These are phyloP conservation scores for Marasmius sp. DNA, from an alignment of 1,284 basidiomycete genomes.

Conservation along the genomic window DNA sequence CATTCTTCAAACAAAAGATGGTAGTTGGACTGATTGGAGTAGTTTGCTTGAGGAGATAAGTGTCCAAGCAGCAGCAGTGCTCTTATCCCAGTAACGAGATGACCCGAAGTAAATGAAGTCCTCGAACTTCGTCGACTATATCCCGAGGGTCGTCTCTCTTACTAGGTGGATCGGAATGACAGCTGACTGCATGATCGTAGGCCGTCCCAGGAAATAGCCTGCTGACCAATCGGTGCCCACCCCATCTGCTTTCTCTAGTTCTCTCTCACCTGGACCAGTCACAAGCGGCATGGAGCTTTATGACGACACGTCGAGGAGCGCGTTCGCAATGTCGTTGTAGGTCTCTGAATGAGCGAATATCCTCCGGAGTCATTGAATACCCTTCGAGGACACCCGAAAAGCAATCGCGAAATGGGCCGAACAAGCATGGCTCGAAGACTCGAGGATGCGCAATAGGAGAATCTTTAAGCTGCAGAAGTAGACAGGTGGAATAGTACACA, in stretches of 20 bases:
- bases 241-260: too few species aligned
- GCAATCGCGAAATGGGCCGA: constrained; percentile 63
- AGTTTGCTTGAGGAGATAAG: not conserved
- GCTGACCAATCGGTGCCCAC: too few species aligned
- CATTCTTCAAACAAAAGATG: constrained; percentile 49
- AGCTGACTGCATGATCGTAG: too few species aligned
- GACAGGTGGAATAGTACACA: constrained; percentile 58
- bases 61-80: not conserved
- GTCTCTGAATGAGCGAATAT: constrained; percentile 53
- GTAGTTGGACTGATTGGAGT: constrained; percentile 2
- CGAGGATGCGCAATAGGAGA: constrained; percentile 69
- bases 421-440: constrained; percentile 63
- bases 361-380: constrained; percentile 62
- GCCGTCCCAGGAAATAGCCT: too few species aligned
- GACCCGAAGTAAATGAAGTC: not conserved
- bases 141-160: not conserved
- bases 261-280: too few species aligned
- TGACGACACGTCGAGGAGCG: too few species aligned
- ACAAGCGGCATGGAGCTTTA: too few species aligned
- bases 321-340: too few species aligned
- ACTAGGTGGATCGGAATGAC: not conserved
- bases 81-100: not conserved
- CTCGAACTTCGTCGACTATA: not conserved
- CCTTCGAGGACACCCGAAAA: constrained; percentile 66
- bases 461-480: constrained; percentile 69